Evolutionary conservation across 306 rosid genomes (phyloP).

Genomic region (Gillenia trifoliata): DNA sequence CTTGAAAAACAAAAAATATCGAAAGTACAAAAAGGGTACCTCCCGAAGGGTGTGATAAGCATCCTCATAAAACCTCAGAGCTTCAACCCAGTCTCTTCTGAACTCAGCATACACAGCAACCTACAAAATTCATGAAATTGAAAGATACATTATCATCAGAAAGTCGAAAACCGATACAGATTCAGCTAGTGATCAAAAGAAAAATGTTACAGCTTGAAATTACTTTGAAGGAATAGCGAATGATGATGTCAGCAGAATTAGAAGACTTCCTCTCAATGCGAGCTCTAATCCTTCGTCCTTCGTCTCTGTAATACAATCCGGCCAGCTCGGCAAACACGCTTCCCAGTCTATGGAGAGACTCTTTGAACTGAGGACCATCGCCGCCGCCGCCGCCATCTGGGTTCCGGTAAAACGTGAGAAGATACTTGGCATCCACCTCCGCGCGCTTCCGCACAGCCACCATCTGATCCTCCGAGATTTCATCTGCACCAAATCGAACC

Average conservation of each 20-base stretch:
- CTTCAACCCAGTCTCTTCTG: constrained; percentile 89
- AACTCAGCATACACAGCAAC: constrained; percentile 97
- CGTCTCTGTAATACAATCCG: constrained; percentile 60
- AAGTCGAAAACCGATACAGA: neutral
- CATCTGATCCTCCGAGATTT: constrained; percentile 80
- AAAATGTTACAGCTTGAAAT: neutral
- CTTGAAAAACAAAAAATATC: neutral
- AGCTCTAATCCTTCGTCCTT: constrained; percentile 70
- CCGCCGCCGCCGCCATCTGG: constrained; percentile 9
- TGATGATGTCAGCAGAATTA: constrained; percentile 51
- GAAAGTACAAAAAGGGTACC: constrained; percentile 38
- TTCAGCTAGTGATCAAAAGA: neutral
- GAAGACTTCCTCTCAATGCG: constrained; percentile 74
- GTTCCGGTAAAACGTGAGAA: constrained; percentile 49
- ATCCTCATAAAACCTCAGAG: constrained; percentile 82
- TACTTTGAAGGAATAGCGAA: constrained; percentile 93
- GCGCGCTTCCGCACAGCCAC: constrained; percentile 84
- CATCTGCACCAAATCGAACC: constrained; percentile 38
- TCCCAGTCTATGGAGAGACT: constrained; percentile 66
- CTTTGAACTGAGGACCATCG: constrained; percentile 49
- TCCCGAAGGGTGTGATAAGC: constrained; percentile 81
- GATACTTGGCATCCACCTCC: constrained; percentile 71
- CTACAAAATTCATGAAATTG: constrained; percentile 48
- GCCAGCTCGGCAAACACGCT: constrained; percentile 66
- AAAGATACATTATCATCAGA: constrained; percentile 29